phyloP scores from a whole-genome alignment of 768 basidiomycete genomes.

The Baorangia bicolor region DNA sequence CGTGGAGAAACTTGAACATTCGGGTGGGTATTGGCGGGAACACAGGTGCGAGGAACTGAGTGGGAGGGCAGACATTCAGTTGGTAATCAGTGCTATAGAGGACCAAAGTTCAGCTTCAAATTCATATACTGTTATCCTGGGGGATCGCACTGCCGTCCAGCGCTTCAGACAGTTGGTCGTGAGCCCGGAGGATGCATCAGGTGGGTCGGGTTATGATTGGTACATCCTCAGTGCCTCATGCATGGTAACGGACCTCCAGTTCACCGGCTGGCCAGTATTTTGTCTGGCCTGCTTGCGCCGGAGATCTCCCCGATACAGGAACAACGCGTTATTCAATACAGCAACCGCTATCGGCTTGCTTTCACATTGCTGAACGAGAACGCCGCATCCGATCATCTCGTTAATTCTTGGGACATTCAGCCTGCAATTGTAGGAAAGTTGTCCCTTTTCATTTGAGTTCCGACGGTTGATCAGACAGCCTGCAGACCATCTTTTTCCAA shows the following conservation, averaged over 20 bases:
- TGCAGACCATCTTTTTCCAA: slow-evolving; percentile 69
- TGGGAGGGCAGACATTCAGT: not conserved
- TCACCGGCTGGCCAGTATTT: slow-evolving; percentile 39
- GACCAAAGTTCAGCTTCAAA: slow-evolving; percentile 6
- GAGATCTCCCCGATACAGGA: slow-evolving; percentile 48
- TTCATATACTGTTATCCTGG: slow-evolving; percentile 25
- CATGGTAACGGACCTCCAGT: slow-evolving; percentile 24
- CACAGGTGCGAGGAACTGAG: slow-evolving; percentile 35
- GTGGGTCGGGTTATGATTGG: slow-evolving; percentile 19
- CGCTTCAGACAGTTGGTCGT: slow-evolving; percentile 22
- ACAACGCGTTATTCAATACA: slow-evolving; percentile 67
- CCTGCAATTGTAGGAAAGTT: slow-evolving; percentile 61
- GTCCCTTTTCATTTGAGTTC: slow-evolving; percentile 10
- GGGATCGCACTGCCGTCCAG: slow-evolving; percentile 23
- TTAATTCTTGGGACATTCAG: slow-evolving; percentile 73
- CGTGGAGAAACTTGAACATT: slow-evolving; percentile 48
- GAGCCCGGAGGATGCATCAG: slow-evolving; percentile 25
- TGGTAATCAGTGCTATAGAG: slow-evolving; percentile 15
- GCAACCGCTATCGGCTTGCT: slow-evolving; percentile 80
- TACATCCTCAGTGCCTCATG: slow-evolving; percentile 10
- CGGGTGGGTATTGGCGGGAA: slow-evolving; percentile 25
- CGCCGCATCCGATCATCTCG: slow-evolving; percentile 58
- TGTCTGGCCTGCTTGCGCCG: slow-evolving; percentile 42
- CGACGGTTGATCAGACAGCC: slow-evolving; percentile 13
- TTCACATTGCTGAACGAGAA: slow-evolving; percentile 95